Percentiles rank a stretch among this genome's conserved stretches.
Evolutionary conservation across 2,329 filamentous ascomycete species (phyloP).

Genomic region (Zasmidium angulare): DNA sequence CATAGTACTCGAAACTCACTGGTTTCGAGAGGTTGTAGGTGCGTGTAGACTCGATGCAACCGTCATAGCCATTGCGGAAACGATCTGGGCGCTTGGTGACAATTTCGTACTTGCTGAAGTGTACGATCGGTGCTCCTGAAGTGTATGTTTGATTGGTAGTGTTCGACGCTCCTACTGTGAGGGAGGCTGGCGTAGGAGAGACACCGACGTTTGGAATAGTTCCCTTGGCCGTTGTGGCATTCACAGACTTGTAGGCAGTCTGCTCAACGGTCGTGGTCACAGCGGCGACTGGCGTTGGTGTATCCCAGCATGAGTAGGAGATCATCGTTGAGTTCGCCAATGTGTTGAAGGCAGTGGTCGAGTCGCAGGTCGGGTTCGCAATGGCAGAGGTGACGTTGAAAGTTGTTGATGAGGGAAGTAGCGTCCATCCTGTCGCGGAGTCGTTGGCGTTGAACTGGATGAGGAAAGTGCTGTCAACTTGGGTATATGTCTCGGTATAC

Average conservation of each 20-base stretch:
- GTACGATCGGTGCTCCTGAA: slow-evolving; percentile 42
- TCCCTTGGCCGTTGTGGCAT: slow-evolving; percentile 28
- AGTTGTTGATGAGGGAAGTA: slow-evolving; percentile 30
- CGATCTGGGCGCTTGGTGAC: slow-evolving; percentile 32
- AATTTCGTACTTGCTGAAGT: slow-evolving; percentile 46
- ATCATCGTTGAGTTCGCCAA: slow-evolving; percentile 17
- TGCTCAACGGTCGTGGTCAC: slow-evolving; percentile 33
- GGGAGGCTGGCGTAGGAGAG: slow-evolving; percentile 30
- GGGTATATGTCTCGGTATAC: slow-evolving; percentile 34
- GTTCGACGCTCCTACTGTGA: slow-evolving; percentile 24
- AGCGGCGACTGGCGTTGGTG: slow-evolving; percentile 32
- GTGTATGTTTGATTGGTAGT: slow-evolving; percentile 20
- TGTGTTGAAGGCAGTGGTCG: slow-evolving; percentile 24
- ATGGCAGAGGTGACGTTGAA: slow-evolving; percentile 36
- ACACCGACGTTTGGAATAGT: slow-evolving; percentile 30
- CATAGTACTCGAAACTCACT: slow-evolving; percentile 39
- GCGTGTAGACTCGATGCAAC: slow-evolving; percentile 34
- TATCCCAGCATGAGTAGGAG: slow-evolving; percentile 25
- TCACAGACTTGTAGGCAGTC: slow-evolving; percentile 29
- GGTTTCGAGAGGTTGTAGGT: slow-evolving; percentile 37
- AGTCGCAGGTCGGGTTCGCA: slow-evolving; percentile 26
- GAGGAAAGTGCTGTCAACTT: slow-evolving; percentile 35
- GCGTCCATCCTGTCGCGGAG: slow-evolving; percentile 32
- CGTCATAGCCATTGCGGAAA: slow-evolving; percentile 29
- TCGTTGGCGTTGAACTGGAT: slow-evolving; percentile 29